phyloP scores from a whole-genome alignment of 2,329 filamentous ascomycete genomes.

The Aspergillus piperis region DNA sequence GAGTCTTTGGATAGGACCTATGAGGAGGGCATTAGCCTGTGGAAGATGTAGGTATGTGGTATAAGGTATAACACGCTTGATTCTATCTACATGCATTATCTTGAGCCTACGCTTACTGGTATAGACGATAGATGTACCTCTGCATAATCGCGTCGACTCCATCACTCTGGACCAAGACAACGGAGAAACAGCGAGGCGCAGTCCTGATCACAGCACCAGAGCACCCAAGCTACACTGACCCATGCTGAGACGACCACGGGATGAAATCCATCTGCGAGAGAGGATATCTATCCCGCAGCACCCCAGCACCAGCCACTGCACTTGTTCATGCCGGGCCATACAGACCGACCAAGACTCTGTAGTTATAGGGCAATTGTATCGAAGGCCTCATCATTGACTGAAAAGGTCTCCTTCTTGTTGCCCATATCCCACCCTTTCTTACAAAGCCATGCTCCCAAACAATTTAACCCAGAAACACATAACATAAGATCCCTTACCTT shows the following conservation, averaged over 20 bases:
- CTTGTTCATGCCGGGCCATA: constrained; percentile 3
- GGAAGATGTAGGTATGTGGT: not conserved
- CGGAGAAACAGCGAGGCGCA: constrained; percentile 27
- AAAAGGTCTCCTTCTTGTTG: constrained; percentile 57
- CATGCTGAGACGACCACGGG: not conserved
- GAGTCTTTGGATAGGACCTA: not conserved
- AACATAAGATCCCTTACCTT: constrained; percentile 36
- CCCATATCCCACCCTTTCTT: constrained; percentile 35
- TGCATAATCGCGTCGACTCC: constrained; percentile 36
- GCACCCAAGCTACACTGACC: constrained; percentile 11
- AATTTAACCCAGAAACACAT: not conserved
- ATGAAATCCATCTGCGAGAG: constrained; percentile 40
- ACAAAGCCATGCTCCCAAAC: not conserved
- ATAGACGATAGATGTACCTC: constrained; percentile 36
- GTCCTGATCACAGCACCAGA: constrained; percentile 18
- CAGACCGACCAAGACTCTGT: constrained; percentile 24
- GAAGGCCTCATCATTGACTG: constrained; percentile 51
- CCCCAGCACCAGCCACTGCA: not conserved
- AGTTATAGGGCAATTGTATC: constrained; percentile 62
- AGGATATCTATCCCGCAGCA: constrained; percentile 34
- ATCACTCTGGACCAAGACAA: constrained; percentile 27
- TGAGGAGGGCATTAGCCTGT: constrained; percentile 13
- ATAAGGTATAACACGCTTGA: not conserved
- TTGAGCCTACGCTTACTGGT: not conserved
- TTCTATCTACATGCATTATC: not conserved